Evolutionary conservation across 2,329 filamentous ascomycete genomes (phyloP), one percentile per base, ranked within the genome.

Genomic region (Didymella exigua): DNA sequence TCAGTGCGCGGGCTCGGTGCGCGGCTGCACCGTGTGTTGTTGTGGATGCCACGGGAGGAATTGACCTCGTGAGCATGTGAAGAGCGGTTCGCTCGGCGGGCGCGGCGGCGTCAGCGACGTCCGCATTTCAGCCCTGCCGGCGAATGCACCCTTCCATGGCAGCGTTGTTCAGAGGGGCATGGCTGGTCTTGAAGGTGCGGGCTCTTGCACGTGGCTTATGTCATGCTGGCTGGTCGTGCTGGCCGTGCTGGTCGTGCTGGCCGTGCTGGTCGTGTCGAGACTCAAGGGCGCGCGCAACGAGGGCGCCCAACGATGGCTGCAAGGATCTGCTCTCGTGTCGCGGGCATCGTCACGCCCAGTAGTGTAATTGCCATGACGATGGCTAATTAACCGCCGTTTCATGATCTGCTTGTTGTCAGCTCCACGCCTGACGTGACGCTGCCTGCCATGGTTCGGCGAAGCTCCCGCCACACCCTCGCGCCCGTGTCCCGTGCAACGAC

Each of bases 371-470:
- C 48, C 54, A 40, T 56, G 54, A 56, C 54, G 42, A 48, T 24
- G 54, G 47, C 54, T 56, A 56, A 56, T 56, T 56, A 56, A 56
- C 47, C 29, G 42, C 38, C 21, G 53, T 56, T 56, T 56, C 54
- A 56, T 56, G 54, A 34, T 38, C 38, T 51, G 53, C 37, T 47
- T 26, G 47, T 13, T 38, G 47, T 34, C 48, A 43, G 43, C 42
- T 56, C 30, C 54, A 55, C 47, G 52, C 52, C 46, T 46, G 42
- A 50, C 52, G 52, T 55, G 52, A 55, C 46, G 52, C 52, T 42
- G 42, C 53, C 47, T 47, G 34, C 31, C 48, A 38, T 21, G 24
- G 36, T 36, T 23, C 47, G 29, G 42, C 47, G 42, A 41, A 55
- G 53, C 47, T 37, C 30, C 53, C 53, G 54, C 47, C 54, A 52